Base-by-base conservation (phyloP, 1,284 basidiomycete genomes). In the Ganoderma sinense region DNA sequence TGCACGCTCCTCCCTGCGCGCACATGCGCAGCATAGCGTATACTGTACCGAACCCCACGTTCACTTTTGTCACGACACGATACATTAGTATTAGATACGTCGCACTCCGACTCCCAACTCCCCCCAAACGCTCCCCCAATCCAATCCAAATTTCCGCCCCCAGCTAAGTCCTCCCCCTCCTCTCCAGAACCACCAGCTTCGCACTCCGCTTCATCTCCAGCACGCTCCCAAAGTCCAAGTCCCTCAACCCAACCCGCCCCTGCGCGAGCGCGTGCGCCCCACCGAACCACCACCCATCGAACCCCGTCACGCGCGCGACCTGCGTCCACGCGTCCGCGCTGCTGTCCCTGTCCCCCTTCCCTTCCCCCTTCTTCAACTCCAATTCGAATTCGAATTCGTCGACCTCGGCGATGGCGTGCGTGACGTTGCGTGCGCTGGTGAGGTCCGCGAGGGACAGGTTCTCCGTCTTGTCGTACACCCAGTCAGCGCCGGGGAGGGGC, bases 391-490 rank as follows among this genome's bases (percentile, higher is more conserved):
- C n/a, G n/a, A n/a, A n/a, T n/a, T n/a, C n/a, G n/a, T 36, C 18
- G 58, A 70, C 45, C 70, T 91, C 90, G 0, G 86, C 80, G 69
- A 94, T 89, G 63, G 89, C 80, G 77, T 94, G 92, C 2, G 93
- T 91, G 73, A 91, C 84, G 2, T 76, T 68, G 0, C 73, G 72
- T 23, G 82, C 69, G 4, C 79, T 76, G 0, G 85, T 83, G 66
- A 90, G 79, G 6, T 82, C 76, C 1, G 77, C 74, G 6, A 84
- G 74, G 0, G 87, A 82, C 29, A 93, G 81, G 59, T 85, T 81
- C 79, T 96, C 94, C 0, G 92, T 93, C 82, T 95, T 96, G 80
- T 93, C 88, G 82, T 96, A 96, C 36, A 80, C 82, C 92, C 93
- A 95, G 74, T 71, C 68, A 73, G 14, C 60, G 64, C 18, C 64